Evolutionary conservation across 345 rosid genomes (phyloP).

Genomic region (Moringa oleifera): DNA sequence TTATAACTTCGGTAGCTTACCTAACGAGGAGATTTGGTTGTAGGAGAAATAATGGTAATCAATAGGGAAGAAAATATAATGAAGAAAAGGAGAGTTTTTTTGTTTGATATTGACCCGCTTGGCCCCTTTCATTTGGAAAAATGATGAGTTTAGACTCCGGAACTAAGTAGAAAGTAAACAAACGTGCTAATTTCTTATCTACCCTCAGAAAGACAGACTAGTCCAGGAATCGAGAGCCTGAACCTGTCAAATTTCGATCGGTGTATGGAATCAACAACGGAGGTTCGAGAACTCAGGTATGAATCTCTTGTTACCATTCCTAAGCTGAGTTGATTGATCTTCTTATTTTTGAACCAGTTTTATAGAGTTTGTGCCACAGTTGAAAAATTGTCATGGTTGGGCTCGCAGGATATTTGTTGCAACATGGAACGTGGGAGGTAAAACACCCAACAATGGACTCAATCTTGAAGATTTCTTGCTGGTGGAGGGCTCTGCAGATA

Average conservation of each 20-base stretch:
- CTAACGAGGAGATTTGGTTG: slow-evolving; percentile 32
- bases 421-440: slow-evolving; percentile 98
- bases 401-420: slow-evolving; percentile 65
- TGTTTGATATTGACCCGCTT: slow-evolving; percentile 16
- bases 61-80: no score
- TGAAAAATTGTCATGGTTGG: slow-evolving; percentile 1
- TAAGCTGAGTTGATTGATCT: not conserved
- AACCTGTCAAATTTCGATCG: slow-evolving; percentile 56
- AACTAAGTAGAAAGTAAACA: slow-evolving; percentile 5
- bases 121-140: slow-evolving; percentile 18
- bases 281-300: slow-evolving; percentile 64
- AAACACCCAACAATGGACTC: slow-evolving; percentile 58
- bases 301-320: not conserved
- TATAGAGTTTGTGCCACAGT: slow-evolving; percentile 12
- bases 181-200: slow-evolving; percentile 16
- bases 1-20: slow-evolving; percentile 43
- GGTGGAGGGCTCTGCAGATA: slow-evolving; percentile 74
- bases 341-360: slow-evolving; percentile 9
- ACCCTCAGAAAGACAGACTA: slow-evolving; percentile 52
- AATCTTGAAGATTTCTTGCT: slow-evolving; percentile 86
- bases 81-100: slow-evolving; percentile 6
- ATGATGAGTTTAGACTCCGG: slow-evolving; percentile 17
- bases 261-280: slow-evolving; percentile 44
- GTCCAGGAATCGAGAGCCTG: slow-evolving; percentile 63
- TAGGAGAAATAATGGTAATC: slow-evolving; percentile 14